A percentile compares a stretch with the other conserved stretches of the same genome.
phyloP scores from a whole-genome alignment of 2,329 filamentous ascomycete species.

The Sclerotinia borealis region DNA sequence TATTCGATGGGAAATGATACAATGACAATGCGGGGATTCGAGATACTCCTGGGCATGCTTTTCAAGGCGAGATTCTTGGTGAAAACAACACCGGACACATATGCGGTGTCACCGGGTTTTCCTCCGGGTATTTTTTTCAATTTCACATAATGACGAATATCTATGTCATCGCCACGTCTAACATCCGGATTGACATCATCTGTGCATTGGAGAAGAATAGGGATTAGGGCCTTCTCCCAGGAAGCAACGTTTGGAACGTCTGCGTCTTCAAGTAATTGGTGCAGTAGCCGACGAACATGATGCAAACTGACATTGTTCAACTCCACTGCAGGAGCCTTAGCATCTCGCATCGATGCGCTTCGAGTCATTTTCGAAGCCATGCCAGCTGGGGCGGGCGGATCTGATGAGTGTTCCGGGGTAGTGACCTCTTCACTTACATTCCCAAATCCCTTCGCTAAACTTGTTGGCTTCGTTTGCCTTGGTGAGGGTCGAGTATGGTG shows the following conservation, averaged over 20 bases:
- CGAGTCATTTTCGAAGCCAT: slow-evolving; percentile 51
- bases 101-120: slow-evolving; percentile 84
- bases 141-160: slow-evolving; percentile 96
- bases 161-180: slow-evolving; percentile 86
- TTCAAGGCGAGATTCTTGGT: slow-evolving; percentile 95
- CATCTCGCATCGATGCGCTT: slow-evolving; percentile 76
- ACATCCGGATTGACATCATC: slow-evolving; percentile 94
- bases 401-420: slow-evolving; percentile 19
- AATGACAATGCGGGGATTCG: slow-evolving; percentile 80
- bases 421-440: slow-evolving; percentile 30
- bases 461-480: slow-evolving; percentile 39
- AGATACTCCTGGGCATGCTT: slow-evolving; percentile 85
- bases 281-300: slow-evolving; percentile 79
- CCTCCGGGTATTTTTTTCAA: slow-evolving; percentile 93
- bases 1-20: slow-evolving; percentile 96
- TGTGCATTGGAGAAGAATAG: slow-evolving; percentile 83
- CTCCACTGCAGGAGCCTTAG: slow-evolving; percentile 68
- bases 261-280: slow-evolving; percentile 74
- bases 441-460: slow-evolving; percentile 37
- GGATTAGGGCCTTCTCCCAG: slow-evolving; percentile 87
- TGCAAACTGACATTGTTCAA: slow-evolving; percentile 81
- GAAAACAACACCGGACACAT: slow-evolving; percentile 94
- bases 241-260: slow-evolving; percentile 64
- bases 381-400: slow-evolving; percentile 18
- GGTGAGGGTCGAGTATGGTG: slow-evolving; percentile 67